Conservation (phyloP, 306 rosid genomes). For the Mucuna pruriens region DNA sequence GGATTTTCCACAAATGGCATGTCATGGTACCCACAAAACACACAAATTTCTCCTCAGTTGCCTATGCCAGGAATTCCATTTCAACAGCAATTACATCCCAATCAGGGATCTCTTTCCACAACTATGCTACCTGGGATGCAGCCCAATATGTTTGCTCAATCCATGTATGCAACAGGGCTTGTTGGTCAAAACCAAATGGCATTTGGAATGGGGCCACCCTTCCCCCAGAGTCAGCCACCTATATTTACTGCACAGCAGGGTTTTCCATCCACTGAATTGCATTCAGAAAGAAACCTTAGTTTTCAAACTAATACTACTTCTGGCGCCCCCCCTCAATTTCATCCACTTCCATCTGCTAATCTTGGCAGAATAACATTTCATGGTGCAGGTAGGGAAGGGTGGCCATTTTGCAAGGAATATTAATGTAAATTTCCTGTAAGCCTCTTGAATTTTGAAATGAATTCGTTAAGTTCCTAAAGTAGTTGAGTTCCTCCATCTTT, state of each 20-base stretch:
- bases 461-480: not conserved
- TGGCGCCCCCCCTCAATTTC: constrained; percentile 55
- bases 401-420: constrained; percentile 36
- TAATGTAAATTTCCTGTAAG: constrained; percentile 24
- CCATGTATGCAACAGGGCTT: constrained; percentile 50
- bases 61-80: constrained; percentile 52
- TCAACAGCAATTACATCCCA: constrained; percentile 56
- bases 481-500: too few species aligned
- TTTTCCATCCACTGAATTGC: constrained; percentile 41
- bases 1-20: constrained; percentile 56
- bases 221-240: constrained; percentile 45
- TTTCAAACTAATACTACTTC: constrained; percentile 39
- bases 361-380: constrained; percentile 57
- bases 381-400: constrained; percentile 58
- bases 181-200: constrained; percentile 59
- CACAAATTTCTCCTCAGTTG: constrained; percentile 57
- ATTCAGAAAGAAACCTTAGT: constrained; percentile 42
- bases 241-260: constrained; percentile 44
- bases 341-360: constrained; percentile 47
- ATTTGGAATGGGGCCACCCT: constrained; percentile 54
- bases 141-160: constrained; percentile 51
- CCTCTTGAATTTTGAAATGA: constrained; percentile 26
- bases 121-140: constrained; percentile 45
- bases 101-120: constrained; percentile 40
- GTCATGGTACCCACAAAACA: constrained; percentile 59